Evolutionary conservation across 2,329 filamentous ascomycete species (phyloP).

Genomic region (Fusarium continuum): DNA sequence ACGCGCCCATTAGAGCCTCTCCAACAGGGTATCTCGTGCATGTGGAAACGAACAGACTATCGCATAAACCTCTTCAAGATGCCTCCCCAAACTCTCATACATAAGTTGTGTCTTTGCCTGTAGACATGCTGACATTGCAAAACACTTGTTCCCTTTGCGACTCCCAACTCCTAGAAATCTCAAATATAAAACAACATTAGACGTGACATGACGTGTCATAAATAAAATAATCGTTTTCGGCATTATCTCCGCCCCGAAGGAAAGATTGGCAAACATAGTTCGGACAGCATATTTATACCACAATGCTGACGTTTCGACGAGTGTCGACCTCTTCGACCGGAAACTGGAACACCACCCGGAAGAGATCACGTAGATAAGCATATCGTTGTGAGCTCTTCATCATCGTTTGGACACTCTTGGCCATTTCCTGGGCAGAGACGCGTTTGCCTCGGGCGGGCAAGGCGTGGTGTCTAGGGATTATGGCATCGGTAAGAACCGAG

Average conservation of each 20-base stretch:
- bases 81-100: slow-evolving; percentile 11
- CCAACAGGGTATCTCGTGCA: slow-evolving; percentile 45
- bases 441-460: slow-evolving; percentile 65
- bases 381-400: slow-evolving; percentile 73
- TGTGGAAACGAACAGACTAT: slow-evolving; percentile 43
- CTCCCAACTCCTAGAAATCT: slow-evolving; percentile 20
- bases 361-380: slow-evolving; percentile 82
- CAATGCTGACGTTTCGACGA: slow-evolving; percentile 71
- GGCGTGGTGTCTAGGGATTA: slow-evolving; percentile 54
- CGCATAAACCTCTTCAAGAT: slow-evolving; percentile 31
- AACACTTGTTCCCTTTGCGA: slow-evolving; percentile 11
- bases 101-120: slow-evolving; percentile 20
- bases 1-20: slow-evolving; percentile 33
- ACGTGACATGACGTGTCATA: slow-evolving; percentile 22
- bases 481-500: slow-evolving; percentile 76
- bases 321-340: slow-evolving; percentile 79
- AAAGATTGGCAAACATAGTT: background rate
- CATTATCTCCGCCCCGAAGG: background rate
- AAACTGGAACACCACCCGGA: slow-evolving; percentile 85
- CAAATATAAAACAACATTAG: slow-evolving; percentile 29
- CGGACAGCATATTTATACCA: slow-evolving; percentile 48
- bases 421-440: slow-evolving; percentile 77
- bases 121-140: slow-evolving; percentile 7
- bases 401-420: slow-evolving; percentile 82
- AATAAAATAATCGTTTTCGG: slow-evolving; percentile 1